phyloP scores from a whole-genome alignment of 345 rosid genomes.

The Ricinus communis region DNA sequence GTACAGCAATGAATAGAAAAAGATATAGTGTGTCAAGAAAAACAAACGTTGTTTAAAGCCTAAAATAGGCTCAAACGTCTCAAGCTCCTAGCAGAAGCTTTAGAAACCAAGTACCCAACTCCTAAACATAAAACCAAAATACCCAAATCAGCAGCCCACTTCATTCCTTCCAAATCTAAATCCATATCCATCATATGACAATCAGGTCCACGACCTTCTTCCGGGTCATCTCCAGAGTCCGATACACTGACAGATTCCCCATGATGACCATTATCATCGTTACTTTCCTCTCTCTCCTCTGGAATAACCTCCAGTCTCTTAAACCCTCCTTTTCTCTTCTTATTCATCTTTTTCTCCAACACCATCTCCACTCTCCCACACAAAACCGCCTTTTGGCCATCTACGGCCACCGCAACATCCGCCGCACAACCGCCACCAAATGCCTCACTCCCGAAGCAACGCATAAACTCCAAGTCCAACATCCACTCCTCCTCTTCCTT shows the following conservation, averaged over 20 bases:
- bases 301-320: slow-evolving; percentile 71
- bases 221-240: slow-evolving; percentile 26
- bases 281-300: slow-evolving; percentile 52
- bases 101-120: slow-evolving; percentile 69
- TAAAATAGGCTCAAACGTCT: slow-evolving; percentile 35
- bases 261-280: slow-evolving; percentile 16
- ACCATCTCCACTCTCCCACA: slow-evolving; percentile 44
- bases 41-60: too few species aligned
- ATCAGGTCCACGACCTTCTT: slow-evolving; percentile 25
- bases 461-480: slow-evolving; percentile 57
- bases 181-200: slow-evolving; percentile 33
- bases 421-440: neutral
- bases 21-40: too few species aligned
- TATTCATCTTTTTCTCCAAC: slow-evolving; percentile 33
- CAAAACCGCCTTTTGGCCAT: slow-evolving; percentile 22
- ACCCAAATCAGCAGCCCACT: slow-evolving; percentile 86
- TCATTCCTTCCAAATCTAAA: slow-evolving; percentile 48
- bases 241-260: neutral
- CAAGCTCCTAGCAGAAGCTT: slow-evolving; percentile 55
- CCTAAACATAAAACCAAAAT: slow-evolving; percentile 81
- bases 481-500: slow-evolving; percentile 45
- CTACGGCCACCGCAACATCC: slow-evolving; percentile 11
- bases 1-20: too few species aligned
- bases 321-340: slow-evolving; percentile 20
- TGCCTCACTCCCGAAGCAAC: slow-evolving; percentile 34